Percentiles rank a stretch among this genome's conserved stretches.
Conservation (phyloP, 2,329 filamentous ascomycete genomes). For the Cercospora sesami region DNA sequence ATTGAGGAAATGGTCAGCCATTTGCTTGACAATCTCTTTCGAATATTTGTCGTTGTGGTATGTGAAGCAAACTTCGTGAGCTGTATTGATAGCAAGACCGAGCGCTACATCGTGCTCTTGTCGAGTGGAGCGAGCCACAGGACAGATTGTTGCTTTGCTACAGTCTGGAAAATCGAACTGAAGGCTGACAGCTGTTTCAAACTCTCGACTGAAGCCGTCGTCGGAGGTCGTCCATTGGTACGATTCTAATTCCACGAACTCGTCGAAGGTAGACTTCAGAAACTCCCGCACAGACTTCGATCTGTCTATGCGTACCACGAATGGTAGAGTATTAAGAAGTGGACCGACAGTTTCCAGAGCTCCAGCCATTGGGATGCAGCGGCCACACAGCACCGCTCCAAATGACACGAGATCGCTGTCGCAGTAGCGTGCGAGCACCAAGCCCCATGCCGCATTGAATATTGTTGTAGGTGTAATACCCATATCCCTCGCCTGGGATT, state of each 20-base stretch:
- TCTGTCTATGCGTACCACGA: not conserved
- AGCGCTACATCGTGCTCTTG: constrained; percentile 4
- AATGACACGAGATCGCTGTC: not conserved
- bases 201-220: constrained; percentile 4
- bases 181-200: not conserved
- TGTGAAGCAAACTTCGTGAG: not conserved
- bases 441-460: constrained; percentile 2
- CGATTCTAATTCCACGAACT: not conserved
- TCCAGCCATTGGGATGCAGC: constrained; percentile 5
- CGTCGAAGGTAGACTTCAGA: not conserved
- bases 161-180: constrained; percentile 2
- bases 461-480: not conserved
- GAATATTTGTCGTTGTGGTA: not conserved
- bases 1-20: not conserved
- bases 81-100: not conserved
- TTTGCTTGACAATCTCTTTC: not conserved
- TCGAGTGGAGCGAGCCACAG: not conserved
- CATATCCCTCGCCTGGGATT: not conserved
- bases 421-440: not conserved
- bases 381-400: constrained; percentile 6
- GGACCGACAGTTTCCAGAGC: constrained; percentile 1
- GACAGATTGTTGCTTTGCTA: not conserved
- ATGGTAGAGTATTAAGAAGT: constrained; percentile 6
- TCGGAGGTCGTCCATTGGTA: constrained; percentile 2
- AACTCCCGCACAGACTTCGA: not conserved